phyloP scores from a whole-genome alignment of 371 early-diverging fungal species.

The Amoeboaphelidium occidentale region DNA sequence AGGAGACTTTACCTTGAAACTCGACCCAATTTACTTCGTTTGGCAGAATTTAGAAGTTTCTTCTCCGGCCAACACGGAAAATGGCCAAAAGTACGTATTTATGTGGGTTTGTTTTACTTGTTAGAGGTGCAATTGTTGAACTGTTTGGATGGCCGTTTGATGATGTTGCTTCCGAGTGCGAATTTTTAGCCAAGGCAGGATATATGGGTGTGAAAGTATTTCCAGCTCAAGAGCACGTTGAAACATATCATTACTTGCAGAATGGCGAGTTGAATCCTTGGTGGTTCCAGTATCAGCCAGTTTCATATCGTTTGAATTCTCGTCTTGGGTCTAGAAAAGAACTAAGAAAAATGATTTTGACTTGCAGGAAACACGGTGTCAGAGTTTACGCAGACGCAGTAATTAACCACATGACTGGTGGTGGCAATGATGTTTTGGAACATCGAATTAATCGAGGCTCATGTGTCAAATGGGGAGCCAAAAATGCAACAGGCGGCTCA shows the following conservation, averaged over 20 bases:
- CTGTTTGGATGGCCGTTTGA: slow-evolving; percentile 9
- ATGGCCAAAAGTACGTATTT: no score
- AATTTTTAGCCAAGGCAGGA: slow-evolving; percentile 8
- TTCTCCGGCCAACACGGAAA: neutral
- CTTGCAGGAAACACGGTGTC: slow-evolving; percentile 7
- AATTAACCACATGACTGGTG: slow-evolving; percentile 11
- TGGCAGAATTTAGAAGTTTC: slow-evolving; percentile 3
- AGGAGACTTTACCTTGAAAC: neutral
- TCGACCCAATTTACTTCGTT: slow-evolving; percentile 4
- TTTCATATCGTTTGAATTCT: slow-evolving; percentile 8
- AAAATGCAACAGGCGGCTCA: slow-evolving; percentile 5
- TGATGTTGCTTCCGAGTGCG: slow-evolving; percentile 5
- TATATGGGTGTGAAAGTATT: slow-evolving; percentile 8
- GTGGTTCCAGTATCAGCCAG: slow-evolving; percentile 7
- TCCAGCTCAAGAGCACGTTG: slow-evolving; percentile 7
- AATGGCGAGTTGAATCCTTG: slow-evolving; percentile 5
- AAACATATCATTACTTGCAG: slow-evolving; percentile 5
- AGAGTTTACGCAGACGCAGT: slow-evolving; percentile 13
- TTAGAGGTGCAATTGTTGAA: slow-evolving; percentile 11
- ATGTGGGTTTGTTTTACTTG: no score
- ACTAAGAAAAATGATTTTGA: slow-evolving; percentile 7
- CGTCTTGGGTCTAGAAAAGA: slow-evolving; percentile 5
- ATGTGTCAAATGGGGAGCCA: slow-evolving; percentile 5
- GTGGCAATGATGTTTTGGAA: slow-evolving; percentile 6
- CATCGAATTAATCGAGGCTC: slow-evolving; percentile 2